Evolutionary conservation across 2,329 filamentous ascomycete genomes (phyloP).

Genomic region (Penicillium brevicompactum): DNA sequence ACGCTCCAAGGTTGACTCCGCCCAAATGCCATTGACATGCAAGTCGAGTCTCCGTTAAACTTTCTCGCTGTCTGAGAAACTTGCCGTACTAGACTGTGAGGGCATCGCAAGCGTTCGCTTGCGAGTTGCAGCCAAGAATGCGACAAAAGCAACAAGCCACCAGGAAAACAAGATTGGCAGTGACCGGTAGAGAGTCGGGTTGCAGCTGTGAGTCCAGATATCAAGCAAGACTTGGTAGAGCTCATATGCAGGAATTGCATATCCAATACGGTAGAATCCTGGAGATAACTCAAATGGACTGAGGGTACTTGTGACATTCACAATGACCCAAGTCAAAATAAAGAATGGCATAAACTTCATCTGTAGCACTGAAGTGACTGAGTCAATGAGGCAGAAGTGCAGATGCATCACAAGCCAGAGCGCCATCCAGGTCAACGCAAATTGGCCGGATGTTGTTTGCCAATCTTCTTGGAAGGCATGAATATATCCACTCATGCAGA

Average conservation of each 20-base stretch:
- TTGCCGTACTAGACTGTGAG: no score
- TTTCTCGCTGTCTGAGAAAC: no score
- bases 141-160: conserved; percentile 27
- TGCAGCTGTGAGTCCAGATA: conserved; percentile 46
- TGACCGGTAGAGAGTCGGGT: conserved; percentile 40
- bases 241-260: conserved; percentile 43
- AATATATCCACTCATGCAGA: conserved; percentile 43
- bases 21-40: no score
- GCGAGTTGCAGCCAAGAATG: no score
- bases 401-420: conserved; percentile 47
- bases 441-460: conserved; percentile 41
- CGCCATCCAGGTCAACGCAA: conserved; percentile 45
- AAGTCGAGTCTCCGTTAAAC: no score
- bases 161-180: conserved; percentile 48
- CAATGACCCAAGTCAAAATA: conserved; percentile 45
- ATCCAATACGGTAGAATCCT: conserved; percentile 43
- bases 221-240: conserved; percentile 43
- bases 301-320: conserved; percentile 45
- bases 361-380: conserved; percentile 42
- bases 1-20: no score
- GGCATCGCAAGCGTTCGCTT: no score
- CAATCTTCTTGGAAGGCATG: conserved; percentile 49
- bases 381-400: conserved; percentile 47
- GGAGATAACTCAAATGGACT: conserved; percentile 46
- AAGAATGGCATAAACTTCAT: conserved; percentile 45